phyloP scores from a whole-genome alignment of 177 flowering plant genomes.

The Vitis hybrid region DNA sequence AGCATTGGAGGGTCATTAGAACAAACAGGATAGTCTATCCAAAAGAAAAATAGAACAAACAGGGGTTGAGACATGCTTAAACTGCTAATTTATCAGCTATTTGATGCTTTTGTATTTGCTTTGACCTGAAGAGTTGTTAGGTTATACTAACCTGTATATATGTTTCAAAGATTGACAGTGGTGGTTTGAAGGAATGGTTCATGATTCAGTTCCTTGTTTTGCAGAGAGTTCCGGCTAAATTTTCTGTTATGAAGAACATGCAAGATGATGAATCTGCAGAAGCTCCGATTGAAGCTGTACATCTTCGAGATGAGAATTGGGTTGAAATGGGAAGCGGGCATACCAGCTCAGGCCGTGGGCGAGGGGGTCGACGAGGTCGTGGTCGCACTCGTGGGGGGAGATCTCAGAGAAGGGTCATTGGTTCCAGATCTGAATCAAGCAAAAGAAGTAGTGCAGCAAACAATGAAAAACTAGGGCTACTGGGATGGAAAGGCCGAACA shows the following conservation, averaged over 20 bases:
- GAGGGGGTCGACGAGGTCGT: slow-evolving; percentile 47
- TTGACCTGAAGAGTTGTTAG: no score
- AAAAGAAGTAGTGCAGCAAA: slow-evolving; percentile 22
- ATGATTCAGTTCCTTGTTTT: neutral
- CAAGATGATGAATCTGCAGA: slow-evolving; percentile 35
- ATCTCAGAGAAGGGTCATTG: slow-evolving; percentile 38
- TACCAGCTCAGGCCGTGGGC: slow-evolving; percentile 35
- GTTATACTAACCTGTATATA: no score
- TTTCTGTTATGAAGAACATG: slow-evolving; percentile 37
- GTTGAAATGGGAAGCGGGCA: slow-evolving; percentile 29
- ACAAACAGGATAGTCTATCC: no score
- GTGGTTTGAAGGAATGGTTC: no score
- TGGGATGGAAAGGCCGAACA: slow-evolving; percentile 44
- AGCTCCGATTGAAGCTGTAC: slow-evolving; percentile 26
- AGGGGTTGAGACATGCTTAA: no score
- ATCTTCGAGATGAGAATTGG: slow-evolving; percentile 40
- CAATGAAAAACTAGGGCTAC: slow-evolving; percentile 23
- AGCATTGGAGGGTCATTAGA: no score
- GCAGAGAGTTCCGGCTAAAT: slow-evolving; percentile 56
- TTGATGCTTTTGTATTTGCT: no score
- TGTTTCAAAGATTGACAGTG: no score
- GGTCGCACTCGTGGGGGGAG: slow-evolving; percentile 46
- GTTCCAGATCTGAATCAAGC: slow-evolving; percentile 34
- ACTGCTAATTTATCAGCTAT: no score
- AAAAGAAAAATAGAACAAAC: no score